A percentile compares a stretch with the other conserved stretches of the same genome.
phyloP scores from a whole-genome alignment of 768 basidiomycete genomes.

The Cyclocybe aegerita region DNA sequence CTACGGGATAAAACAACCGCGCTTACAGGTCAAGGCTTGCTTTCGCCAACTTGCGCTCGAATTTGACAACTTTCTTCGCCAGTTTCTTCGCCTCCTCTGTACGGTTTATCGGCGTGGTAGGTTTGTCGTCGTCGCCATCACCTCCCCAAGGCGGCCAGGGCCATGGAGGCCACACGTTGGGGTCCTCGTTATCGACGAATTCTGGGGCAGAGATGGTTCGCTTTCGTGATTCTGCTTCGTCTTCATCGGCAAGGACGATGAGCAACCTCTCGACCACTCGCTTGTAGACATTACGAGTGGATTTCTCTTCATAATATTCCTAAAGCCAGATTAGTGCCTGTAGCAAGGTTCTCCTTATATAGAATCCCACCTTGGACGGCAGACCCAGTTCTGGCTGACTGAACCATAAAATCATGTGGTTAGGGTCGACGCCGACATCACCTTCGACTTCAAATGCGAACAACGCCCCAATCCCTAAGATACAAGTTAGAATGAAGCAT shows the following conservation, averaged over 20 bases:
- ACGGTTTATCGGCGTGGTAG: slow-evolving; percentile 36
- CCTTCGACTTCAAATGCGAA: slow-evolving; percentile 88
- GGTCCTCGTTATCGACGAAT: slow-evolving; percentile 35
- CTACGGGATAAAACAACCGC: neutral
- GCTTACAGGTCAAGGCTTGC: slow-evolving; percentile 75
- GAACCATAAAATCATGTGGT: slow-evolving; percentile 83
- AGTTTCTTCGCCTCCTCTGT: slow-evolving; percentile 59
- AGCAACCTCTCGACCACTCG: slow-evolving; percentile 69
- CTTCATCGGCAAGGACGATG: slow-evolving; percentile 52
- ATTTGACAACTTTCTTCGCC: slow-evolving; percentile 68
- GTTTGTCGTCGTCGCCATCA: slow-evolving; percentile 54
- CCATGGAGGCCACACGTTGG: slow-evolving; percentile 73
- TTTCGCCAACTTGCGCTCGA: slow-evolving; percentile 77
- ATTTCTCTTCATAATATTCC: slow-evolving; percentile 88
- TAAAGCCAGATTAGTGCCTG: slow-evolving; percentile 22
- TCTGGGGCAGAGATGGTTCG: slow-evolving; percentile 10
- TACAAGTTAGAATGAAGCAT: neutral
- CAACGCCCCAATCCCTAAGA: slow-evolving; percentile 69
- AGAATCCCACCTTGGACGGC: slow-evolving; percentile 70
- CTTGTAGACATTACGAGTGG: slow-evolving; percentile 68
- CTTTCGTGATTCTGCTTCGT: slow-evolving; percentile 35
- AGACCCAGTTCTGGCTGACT: slow-evolving; percentile 80
- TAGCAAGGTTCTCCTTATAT: neutral
- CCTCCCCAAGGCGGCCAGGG: slow-evolving; percentile 86
- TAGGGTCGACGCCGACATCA: slow-evolving; percentile 83